Percentiles rank a stretch among this genome's conserved stretches.
These are phyloP conservation scores for Codiaeum variegatum DNA, from an alignment of 441 rosid genomes.

Conservation along the genomic window DNA sequence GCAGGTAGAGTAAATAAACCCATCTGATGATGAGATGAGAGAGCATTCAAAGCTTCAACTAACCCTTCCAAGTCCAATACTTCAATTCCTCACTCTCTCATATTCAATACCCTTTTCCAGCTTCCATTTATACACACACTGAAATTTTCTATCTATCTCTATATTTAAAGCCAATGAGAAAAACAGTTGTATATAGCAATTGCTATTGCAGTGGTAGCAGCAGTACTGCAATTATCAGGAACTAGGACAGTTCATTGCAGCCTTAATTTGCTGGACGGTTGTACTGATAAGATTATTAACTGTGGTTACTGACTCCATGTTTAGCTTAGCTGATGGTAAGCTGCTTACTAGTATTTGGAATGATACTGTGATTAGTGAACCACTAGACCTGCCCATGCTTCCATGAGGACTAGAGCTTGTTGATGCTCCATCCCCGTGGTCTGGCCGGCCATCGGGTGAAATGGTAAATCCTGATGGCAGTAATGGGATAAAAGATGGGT, in stretches of 20 bases:
- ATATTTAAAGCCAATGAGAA: conserved; percentile 36
- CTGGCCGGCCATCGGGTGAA: conserved; percentile 52
- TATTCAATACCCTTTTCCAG: conserved; percentile 41
- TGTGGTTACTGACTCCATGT: conserved; percentile 88
- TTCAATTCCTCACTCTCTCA: conserved; percentile 22
- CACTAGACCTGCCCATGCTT: conserved; percentile 36
- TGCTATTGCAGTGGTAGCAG: conserved; percentile 33
- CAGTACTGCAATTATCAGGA: conserved; percentile 47
- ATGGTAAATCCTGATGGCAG: conserved; percentile 91
- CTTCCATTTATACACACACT: conserved; percentile 28
- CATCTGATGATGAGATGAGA: conserved; percentile 35
- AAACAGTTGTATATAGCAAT: conserved; percentile 30
- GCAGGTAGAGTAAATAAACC: conserved; percentile 40
- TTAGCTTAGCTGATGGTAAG: conserved; percentile 82
- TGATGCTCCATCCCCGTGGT: conserved; percentile 57
- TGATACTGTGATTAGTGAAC: conserved; percentile 85
- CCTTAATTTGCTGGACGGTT: conserved; percentile 91
- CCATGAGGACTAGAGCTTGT: conserved; percentile 50
- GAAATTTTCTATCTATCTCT: conserved; percentile 33
- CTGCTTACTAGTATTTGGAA: conserved; percentile 93
- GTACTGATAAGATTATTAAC: conserved; percentile 81
- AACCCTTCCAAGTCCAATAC: conserved; percentile 22
- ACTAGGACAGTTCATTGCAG: conserved; percentile 75
- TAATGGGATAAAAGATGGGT: conserved; percentile 80
- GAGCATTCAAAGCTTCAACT: conserved; percentile 54